Evolutionary conservation across 805 yeast genomes (phyloP).

Genomic region (Saccharomycopsis schoenii): DNA sequence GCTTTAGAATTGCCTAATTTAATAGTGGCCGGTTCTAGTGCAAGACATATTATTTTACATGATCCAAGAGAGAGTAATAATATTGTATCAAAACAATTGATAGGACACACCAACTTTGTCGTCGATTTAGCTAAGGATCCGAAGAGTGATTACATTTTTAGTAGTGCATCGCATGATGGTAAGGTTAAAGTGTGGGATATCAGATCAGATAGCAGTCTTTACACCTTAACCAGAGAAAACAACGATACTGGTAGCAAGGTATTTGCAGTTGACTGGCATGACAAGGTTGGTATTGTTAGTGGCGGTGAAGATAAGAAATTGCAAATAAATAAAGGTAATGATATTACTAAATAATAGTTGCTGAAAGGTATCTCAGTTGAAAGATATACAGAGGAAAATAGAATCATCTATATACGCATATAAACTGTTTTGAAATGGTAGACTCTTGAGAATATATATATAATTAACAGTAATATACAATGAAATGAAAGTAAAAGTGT

Average conservation of each 20-base stretch:
- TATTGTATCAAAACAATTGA: slow-evolving; percentile 57
- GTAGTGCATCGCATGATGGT: slow-evolving; percentile 94
- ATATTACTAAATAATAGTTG: background rate
- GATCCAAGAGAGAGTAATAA: slow-evolving; percentile 70
- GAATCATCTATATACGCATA: too few relatives aligned
- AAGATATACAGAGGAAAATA: too few relatives aligned
- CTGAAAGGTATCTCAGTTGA: background rate
- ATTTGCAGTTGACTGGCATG: slow-evolving; percentile 80
- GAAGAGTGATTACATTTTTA: slow-evolving; percentile 67
- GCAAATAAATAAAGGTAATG: slow-evolving; percentile 51
- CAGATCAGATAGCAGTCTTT: slow-evolving; percentile 72
- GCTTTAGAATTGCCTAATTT: slow-evolving; percentile 61
- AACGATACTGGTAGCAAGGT: slow-evolving; percentile 47
- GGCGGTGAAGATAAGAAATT: slow-evolving; percentile 93
- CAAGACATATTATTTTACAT: slow-evolving; percentile 90
- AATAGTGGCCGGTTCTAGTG: slow-evolving; percentile 90
- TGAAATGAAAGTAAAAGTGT: background rate
- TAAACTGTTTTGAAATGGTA: background rate
- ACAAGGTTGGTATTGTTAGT: slow-evolving; percentile 70
- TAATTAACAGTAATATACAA: background rate
- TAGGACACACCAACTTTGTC: slow-evolving; percentile 90
- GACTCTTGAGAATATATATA: background rate
- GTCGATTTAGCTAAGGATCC: slow-evolving; percentile 69
- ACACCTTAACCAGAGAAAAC: slow-evolving; percentile 68
- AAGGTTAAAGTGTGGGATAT: slow-evolving; percentile 94